Evolutionary conservation across 1,139 yeast genomes (phyloP), one percentile per base, ranked within the genome.

Genomic region (Yamadazyma songkhlaensis): DNA sequence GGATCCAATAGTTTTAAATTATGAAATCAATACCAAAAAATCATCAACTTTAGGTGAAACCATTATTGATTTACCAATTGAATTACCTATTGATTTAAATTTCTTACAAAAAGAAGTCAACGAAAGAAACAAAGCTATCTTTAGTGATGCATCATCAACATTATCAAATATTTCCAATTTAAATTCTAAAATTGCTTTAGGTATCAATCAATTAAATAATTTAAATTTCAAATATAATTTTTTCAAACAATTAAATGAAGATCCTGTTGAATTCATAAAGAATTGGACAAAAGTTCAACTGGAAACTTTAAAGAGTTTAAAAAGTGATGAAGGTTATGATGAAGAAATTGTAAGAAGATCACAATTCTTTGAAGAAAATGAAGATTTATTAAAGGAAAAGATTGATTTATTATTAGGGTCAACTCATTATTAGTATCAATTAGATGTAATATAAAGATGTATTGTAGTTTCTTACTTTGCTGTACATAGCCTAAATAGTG

Each of bases 271-370:
- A 25, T 88, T 89, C 50, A 64, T 92, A 47, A 72, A 82, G 41
- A 72, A 78, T 35, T 88, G 94, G 84, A 65, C 81, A 36, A 81
- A 78, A 36, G 77, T 85, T 15, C 94, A 88, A 55, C 72, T 87
- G 27, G 81, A 84, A 45, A 84, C 90, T 35, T 70, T 87, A 51
- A 81, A 79, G 57, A 81, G 88, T 12, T 73, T 88, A 47, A 76
- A 84, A 50, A 87, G 94, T 44, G 97, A 90, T 57, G 90, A 86
- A 50, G 89, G 94, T 8, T 86, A 85, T 59, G 88, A 86, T 55
- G 97, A 90, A 60, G 97, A 92, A 56, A 70, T 79, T 23, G 96
- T 88, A 3, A 79, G 98, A 64, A 79, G 83, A 51, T 79, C 95
- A 6, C 77, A 82, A 28, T 89, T 84, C 59, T 90, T 88, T 62